Conservation (phyloP, 441 rosid species). For the Corymbia calophylla region DNA sequence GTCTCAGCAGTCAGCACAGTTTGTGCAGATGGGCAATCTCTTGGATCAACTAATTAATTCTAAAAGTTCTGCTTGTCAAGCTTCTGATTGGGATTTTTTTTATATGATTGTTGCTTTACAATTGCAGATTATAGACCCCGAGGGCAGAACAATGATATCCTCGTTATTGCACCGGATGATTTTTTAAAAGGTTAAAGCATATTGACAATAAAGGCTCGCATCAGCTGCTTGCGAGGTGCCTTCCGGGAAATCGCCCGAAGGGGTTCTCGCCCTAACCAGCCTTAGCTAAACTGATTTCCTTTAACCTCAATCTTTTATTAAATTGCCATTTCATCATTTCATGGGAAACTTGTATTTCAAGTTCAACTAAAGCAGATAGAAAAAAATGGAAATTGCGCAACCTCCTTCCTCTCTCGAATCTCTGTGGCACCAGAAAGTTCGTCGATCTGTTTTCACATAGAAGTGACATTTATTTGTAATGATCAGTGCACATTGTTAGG, state of each 20-base stretch:
- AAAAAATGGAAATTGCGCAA: not conserved
- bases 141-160: not conserved
- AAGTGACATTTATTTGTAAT: constrained; percentile 12
- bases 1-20: not conserved
- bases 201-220: not conserved
- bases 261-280: not conserved
- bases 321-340: not conserved
- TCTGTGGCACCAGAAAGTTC: not conserved
- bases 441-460: not conserved
- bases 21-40: not conserved
- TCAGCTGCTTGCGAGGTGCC: not conserved
- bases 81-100: not conserved
- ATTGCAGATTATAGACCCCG: not conserved
- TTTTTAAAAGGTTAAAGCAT: not conserved
- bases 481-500: constrained; percentile 19
- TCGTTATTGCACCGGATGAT: not conserved
- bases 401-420: not conserved
- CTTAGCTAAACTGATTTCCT: not conserved
- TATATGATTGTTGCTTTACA: not conserved
- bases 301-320: not conserved
- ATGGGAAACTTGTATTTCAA: not conserved
- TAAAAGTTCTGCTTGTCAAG: not conserved
- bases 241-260: not conserved
- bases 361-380: not conserved
- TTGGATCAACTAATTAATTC: not conserved